Evolutionary conservation across 2,329 filamentous ascomycete genomes (phyloP).

Genomic region (Fusarium multiceps): DNA sequence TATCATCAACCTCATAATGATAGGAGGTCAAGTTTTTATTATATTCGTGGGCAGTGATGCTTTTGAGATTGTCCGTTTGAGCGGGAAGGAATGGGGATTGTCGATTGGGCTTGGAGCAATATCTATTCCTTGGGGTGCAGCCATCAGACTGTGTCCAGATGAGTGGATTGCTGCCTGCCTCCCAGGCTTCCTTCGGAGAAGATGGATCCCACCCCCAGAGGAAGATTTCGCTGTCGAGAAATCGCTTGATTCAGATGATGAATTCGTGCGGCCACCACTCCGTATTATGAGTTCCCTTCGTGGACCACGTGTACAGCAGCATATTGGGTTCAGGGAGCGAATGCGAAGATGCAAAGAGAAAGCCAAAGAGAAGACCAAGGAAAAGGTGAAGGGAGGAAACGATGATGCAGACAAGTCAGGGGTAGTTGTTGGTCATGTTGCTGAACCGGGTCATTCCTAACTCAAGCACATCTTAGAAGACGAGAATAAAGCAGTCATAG

Average conservation of each 20-base stretch:
- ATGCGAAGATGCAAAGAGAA: constrained; percentile 47
- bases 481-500: background rate
- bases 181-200: constrained; percentile 46
- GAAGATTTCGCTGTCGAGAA: constrained; percentile 30
- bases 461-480: background rate
- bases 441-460: constrained; percentile 1
- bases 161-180: constrained; percentile 52
- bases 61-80: constrained; percentile 73
- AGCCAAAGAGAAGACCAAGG: constrained; percentile 36
- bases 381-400: background rate
- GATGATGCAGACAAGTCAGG: constrained; percentile 5
- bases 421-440: constrained; percentile 13
- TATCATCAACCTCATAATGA: constrained; percentile 81
- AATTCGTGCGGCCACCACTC: constrained; percentile 42
- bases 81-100: constrained; percentile 82
- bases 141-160: constrained; percentile 81
- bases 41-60: constrained; percentile 82
- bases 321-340: constrained; percentile 47
- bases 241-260: constrained; percentile 34
- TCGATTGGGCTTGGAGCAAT: constrained; percentile 81
- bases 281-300: constrained; percentile 49
- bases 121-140: constrained; percentile 79
- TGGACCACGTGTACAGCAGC: constrained; percentile 46
- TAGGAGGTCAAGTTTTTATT: constrained; percentile 86
- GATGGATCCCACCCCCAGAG: constrained; percentile 41